These are phyloP conservation scores for Escovopsis sp. DNA, from an alignment of 2,329 filamentous ascomycete species.

Conservation along the genomic window DNA sequence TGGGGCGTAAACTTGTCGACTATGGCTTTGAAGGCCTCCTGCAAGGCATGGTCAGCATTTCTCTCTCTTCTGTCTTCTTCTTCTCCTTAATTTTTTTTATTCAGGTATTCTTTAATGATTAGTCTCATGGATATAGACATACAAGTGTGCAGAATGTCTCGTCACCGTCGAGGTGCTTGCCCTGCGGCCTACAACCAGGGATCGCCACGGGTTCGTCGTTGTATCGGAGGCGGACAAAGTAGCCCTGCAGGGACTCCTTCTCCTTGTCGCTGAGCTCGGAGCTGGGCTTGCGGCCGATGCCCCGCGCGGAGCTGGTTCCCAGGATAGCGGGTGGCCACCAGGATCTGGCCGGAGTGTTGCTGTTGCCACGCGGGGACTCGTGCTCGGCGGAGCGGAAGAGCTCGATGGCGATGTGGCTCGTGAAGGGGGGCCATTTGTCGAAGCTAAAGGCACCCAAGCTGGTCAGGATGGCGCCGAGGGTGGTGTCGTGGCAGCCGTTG, in stretches of 20 bases:
- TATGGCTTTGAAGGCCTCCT: conserved; percentile 82
- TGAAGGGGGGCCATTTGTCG: conserved; percentile 80
- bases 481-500: conserved; percentile 87
- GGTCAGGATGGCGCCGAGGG: conserved; percentile 62
- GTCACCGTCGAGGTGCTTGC: conserved; percentile 77
- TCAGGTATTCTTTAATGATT: background rate
- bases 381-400: conserved; percentile 50
- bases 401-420: conserved; percentile 81
- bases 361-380: conserved; percentile 6
- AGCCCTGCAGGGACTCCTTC: conserved; percentile 48
- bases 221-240: conserved; percentile 83
- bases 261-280: conserved; percentile 41
- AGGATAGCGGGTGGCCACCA: conserved; percentile 15
- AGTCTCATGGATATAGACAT: conserved; percentile 17
- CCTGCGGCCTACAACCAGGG: conserved; percentile 60
- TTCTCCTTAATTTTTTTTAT: background rate
- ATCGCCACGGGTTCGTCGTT: conserved; percentile 74
- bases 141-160: conserved; percentile 82
- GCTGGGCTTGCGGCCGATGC: conserved; percentile 47
- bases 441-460: conserved; percentile 65
- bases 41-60: background rate
- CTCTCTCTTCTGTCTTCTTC: background rate
- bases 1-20: conserved; percentile 79
- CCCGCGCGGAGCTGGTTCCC: conserved; percentile 19
- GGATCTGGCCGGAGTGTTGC: conserved; percentile 5